Base-by-base conservation (phyloP, 108 stramenopile genomes). In the Fragilaria crotonensis region DNA sequence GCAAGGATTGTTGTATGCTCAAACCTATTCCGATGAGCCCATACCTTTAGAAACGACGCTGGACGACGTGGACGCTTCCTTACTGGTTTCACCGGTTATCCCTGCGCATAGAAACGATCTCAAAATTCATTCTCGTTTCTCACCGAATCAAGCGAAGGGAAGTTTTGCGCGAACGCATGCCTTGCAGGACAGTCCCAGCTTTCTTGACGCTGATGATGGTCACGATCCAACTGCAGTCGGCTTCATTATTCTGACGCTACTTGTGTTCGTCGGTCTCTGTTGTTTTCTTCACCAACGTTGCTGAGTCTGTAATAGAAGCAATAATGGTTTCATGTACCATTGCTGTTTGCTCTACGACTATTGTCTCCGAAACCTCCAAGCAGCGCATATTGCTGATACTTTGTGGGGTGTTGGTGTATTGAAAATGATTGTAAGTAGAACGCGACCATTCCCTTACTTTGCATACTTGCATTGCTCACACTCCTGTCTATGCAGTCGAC, bases 1-100 rank as follows among this genome's bases (percentile, higher is more conserved):
- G 54, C 54, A 55, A 55, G 54, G 54, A 5, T 25, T 55, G 5
- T 21, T 55, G 27, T 55, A 55, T 26, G 21, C 30, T 5, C 33
- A 33, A 7, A 33, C 29, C 25, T 55, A 55, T 7, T 33, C 30
- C 7, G 5, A 26, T 52, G 25, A 17, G 11, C 17, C 51, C 17
- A 17, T 52, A n/a, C n/a, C n/a, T n/a, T n/a, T n/a, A n/a, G n/a
- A n/a, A n/a, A n/a, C n/a, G n/a, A n/a, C n/a, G n/a, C n/a, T n/a
- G n/a, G n/a, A n/a, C n/a, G n/a, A n/a, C n/a, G n/a, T n/a, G n/a
- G n/a, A n/a, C n/a, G n/a, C n/a, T n/a, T n/a, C n/a, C n/a, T n/a
- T n/a, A n/a, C n/a, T n/a, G n/a, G n/a, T n/a, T n/a, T n/a, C n/a
- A n/a, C n/a, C n/a, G n/a, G n/a, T n/a, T n/a, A n/a, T n/a, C n/a